Conservation (phyloP, 345 rosid species). For the Gynandropsis gynandra region DNA sequence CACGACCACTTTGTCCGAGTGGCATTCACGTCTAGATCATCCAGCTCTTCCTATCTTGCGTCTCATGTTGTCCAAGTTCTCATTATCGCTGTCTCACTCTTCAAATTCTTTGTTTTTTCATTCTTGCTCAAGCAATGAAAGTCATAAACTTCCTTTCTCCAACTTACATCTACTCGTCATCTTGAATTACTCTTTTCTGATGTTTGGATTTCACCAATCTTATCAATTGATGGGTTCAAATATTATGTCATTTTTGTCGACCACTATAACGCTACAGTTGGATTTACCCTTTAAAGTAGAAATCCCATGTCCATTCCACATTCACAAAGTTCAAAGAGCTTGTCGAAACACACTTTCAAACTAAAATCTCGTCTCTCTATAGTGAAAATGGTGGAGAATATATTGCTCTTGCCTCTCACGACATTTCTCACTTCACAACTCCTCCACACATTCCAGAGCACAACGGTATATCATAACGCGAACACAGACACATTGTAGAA, state of each 20-base stretch:
- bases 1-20: neutral
- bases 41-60: neutral
- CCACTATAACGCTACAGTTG: neutral
- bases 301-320: neutral
- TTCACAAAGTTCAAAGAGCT: no score
- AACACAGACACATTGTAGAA: slow-evolving; percentile 2
- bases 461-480: neutral
- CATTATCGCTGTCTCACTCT: neutral
- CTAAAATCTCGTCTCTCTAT: neutral
- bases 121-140: neutral
- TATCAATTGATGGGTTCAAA: no score
- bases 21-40: neutral
- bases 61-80: neutral
- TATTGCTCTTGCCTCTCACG: neutral
- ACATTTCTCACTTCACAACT: neutral
- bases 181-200: no score
- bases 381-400: neutral
- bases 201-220: neutral
- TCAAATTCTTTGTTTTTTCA: neutral
- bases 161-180: neutral
- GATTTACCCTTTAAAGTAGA: neutral
- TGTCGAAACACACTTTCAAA: no score
- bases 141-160: neutral
- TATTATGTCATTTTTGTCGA: neutral
- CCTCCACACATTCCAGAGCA: slow-evolving; percentile 1